Conservation (phyloP, 768 basidiomycete species). For the Boletales sp. region DNA sequence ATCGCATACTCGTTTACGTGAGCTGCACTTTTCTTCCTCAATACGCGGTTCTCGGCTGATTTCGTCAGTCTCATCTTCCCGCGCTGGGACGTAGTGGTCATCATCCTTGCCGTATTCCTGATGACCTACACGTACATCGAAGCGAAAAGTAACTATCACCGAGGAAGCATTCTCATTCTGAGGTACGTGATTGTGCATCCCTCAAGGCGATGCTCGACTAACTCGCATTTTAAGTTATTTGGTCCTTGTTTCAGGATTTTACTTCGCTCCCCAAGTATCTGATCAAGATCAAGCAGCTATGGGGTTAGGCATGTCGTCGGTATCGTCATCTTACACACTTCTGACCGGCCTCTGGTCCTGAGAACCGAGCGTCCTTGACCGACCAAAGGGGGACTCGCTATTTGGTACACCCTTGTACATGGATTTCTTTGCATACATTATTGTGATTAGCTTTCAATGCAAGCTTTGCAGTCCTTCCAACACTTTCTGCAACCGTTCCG, state of each 20-base stretch:
- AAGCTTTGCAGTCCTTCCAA: constrained; percentile 52
- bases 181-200: constrained; percentile 48
- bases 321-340: constrained; percentile 4
- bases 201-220: neutral
- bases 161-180: constrained; percentile 91
- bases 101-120: constrained; percentile 94
- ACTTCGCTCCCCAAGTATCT: constrained; percentile 65
- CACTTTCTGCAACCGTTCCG: constrained; percentile 34
- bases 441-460: constrained; percentile 38
- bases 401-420: constrained; percentile 12
- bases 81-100: constrained; percentile 93
- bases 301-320: neutral
- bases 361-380: constrained; percentile 5
- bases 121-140: constrained; percentile 99
- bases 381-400: neutral
- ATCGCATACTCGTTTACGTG: constrained; percentile 92
- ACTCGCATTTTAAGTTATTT: constrained; percentile 63
- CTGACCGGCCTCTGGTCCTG: constrained; percentile 13
- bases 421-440: constrained; percentile 12
- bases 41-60: constrained; percentile 2
- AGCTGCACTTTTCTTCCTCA: constrained; percentile 29
- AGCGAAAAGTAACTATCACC: constrained; percentile 97
- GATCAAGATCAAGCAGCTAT: constrained; percentile 15
- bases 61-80: constrained; percentile 86
- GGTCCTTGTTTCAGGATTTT: constrained; percentile 89